Evolutionary conservation across 768 basidiomycete genomes (phyloP).

Genomic region (Tricholoma hemisulphureum): DNA sequence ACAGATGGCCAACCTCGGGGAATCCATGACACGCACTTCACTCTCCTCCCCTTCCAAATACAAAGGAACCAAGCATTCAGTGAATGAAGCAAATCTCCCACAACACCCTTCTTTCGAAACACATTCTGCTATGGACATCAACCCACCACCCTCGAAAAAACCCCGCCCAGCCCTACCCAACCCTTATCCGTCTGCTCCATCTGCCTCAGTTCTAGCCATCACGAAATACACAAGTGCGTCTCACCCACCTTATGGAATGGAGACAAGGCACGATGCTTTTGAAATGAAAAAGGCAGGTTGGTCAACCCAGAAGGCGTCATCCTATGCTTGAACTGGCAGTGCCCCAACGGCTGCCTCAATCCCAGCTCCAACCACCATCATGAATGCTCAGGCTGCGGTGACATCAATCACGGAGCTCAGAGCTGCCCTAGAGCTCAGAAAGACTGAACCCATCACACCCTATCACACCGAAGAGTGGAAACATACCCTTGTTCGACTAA

Average conservation of each 20-base stretch:
- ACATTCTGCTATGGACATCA: too few species aligned
- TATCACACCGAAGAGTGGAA: slow-evolving; percentile 34
- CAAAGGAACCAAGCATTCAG: too few species aligned
- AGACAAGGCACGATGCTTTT: slow-evolving; percentile 9
- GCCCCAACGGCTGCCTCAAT: slow-evolving; percentile 20
- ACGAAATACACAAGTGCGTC: slow-evolving; percentile 2
- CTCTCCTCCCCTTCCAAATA: too few species aligned
- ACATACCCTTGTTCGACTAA: slow-evolving; percentile 8
- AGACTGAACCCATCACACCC: slow-evolving; percentile 28
- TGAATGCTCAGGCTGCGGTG: slow-evolving; percentile 42
- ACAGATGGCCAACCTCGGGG: too few species aligned
- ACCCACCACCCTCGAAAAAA: too few species aligned
- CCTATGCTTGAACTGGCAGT: slow-evolving; percentile 38
- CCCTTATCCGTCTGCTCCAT: slow-evolving; percentile 27
- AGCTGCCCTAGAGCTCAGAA: slow-evolving; percentile 35
- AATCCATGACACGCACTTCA: too few species aligned
- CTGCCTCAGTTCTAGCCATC: slow-evolving; percentile 28
- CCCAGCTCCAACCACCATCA: slow-evolving; percentile 28
- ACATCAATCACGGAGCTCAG: slow-evolving; percentile 36
- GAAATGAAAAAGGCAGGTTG: slow-evolving; percentile 23
- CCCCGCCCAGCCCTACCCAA: too few species aligned
- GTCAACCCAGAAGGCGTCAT: background rate
- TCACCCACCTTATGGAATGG: slow-evolving; percentile 22
- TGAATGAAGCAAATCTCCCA: too few species aligned
- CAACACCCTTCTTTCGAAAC: too few species aligned